Evolutionary conservation across 305 asterid species (phyloP).

Genomic region (Withania somnifera): DNA sequence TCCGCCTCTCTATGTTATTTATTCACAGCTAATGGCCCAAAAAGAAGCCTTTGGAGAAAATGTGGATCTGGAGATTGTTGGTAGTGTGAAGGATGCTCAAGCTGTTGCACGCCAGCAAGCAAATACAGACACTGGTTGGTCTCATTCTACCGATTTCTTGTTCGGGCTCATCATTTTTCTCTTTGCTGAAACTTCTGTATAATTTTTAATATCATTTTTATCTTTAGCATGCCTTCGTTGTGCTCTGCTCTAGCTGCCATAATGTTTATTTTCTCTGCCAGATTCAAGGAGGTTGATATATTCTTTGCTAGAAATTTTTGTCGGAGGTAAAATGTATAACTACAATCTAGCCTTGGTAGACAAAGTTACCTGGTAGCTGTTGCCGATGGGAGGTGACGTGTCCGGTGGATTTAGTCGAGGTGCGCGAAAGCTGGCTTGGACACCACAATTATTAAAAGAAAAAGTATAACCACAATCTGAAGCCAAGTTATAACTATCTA

Average conservation of each 20-base stretch:
- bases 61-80: conserved; percentile 77
- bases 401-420: no score
- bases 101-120: conserved; percentile 80
- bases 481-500: not conserved
- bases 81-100: conserved; percentile 91
- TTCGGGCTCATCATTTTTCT: not conserved
- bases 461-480: not conserved
- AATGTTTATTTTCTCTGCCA: not conserved
- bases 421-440: no score
- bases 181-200: not conserved
- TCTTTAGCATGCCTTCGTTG: not conserved
- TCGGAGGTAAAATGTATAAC: not conserved
- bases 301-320: not conserved
- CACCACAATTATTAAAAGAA: no score
- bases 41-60: conserved; percentile 92
- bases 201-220: not conserved
- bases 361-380: no score
- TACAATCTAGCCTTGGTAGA: not conserved
- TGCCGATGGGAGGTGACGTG: no score
- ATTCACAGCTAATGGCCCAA: conserved; percentile 85
- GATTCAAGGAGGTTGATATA: not conserved
- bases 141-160: not conserved
- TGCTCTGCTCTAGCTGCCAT: not conserved
- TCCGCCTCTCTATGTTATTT: conserved; percentile 79
- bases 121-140: conserved; percentile 62